Evolutionary conservation across 2,329 filamentous ascomycete species (phyloP), one percentile per base, ranked within the genome.

Genomic region (Metarhizium robertsii): DNA sequence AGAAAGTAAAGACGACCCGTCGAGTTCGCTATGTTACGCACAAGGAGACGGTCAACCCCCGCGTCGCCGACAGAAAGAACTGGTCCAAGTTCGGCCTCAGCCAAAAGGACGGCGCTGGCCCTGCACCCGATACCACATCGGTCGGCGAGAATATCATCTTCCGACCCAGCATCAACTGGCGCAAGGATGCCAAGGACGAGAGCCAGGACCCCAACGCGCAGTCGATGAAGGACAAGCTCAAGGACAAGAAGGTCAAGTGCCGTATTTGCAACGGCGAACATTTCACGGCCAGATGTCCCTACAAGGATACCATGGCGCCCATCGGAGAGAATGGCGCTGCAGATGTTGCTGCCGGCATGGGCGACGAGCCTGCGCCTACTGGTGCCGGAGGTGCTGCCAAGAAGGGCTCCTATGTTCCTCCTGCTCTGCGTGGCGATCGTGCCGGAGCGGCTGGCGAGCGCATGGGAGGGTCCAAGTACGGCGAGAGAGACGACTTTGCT

Each of bases 161-260:
- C 87, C 82, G 89, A 61, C 94, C 92, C 43, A 88, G 85, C 70
- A 83, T 89, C 65, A 96, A 95, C 80, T 99, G 91, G 92, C 92
- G 92, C 79, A 85, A 88, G 68, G 89, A 89, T 63, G 86, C 87
- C 70, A 89, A 90, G 75, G 88, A 88, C 71, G 88, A 92, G 76
- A 81, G 84, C 75, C 83, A 84, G 69, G 84, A 85, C 66, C 75
- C 81, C 67, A 87, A 89, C 73, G 85, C 87, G 66, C 84, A 87
- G 75, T 80, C 79, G 66, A 82, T 87, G 76, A 88, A 88, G 77
- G 83, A 86, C 69, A 87, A 89, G 77, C 81, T 97, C 68, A 95
- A 94, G 84, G 92, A 96, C 79, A 96, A 96, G 84, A 95, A 96
- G 79, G 95, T 99, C 80, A 97, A 97, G 83, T 99, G 94, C 76